phyloP scores from a whole-genome alignment of 2,329 filamentous ascomycete genomes.

The Aspergillus caelatus region DNA sequence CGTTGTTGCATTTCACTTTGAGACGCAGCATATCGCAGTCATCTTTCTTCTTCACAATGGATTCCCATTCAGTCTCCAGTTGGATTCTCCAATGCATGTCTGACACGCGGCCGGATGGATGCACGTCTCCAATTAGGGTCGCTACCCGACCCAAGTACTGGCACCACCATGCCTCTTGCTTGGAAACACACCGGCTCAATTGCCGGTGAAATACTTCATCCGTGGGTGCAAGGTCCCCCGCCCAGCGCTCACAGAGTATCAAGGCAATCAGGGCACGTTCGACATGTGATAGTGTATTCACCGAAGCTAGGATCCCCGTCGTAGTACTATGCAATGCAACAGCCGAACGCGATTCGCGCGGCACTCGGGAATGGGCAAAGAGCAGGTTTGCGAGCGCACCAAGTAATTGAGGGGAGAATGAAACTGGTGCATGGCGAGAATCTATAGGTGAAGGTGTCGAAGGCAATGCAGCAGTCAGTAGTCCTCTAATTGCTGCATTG shows the following conservation, averaged over 20 bases:
- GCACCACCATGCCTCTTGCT: conserved; percentile 65
- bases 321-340: conserved; percentile 74
- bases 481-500: conserved; percentile 47
- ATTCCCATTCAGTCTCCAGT: conserved; percentile 47
- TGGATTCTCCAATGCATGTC: conserved; percentile 37
- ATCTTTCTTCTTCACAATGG: conserved; percentile 43
- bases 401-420: conserved; percentile 53
- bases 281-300: conserved; percentile 74
- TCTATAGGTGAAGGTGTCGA: conserved; percentile 18
- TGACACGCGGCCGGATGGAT: conserved; percentile 58
- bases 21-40: conserved; percentile 47
- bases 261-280: conserved; percentile 72
- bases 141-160: conserved; percentile 65
- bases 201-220: conserved; percentile 59
- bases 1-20: conserved; percentile 46
- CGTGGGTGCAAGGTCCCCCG: conserved; percentile 62
- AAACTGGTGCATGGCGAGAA: conserved; percentile 36
- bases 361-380: conserved; percentile 55
- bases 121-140: conserved; percentile 59
- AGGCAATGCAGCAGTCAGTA: conserved; percentile 56
- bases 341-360: conserved; percentile 62
- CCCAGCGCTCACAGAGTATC: conserved; percentile 74
- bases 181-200: conserved; percentile 57
- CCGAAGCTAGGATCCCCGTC: conserved; percentile 65
- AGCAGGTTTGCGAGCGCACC: conserved; percentile 63